Evolutionary conservation across 805 yeast species (phyloP), one percentile per base, ranked within the genome.

Genomic region (Ogataea nakhonphanomensis): DNA sequence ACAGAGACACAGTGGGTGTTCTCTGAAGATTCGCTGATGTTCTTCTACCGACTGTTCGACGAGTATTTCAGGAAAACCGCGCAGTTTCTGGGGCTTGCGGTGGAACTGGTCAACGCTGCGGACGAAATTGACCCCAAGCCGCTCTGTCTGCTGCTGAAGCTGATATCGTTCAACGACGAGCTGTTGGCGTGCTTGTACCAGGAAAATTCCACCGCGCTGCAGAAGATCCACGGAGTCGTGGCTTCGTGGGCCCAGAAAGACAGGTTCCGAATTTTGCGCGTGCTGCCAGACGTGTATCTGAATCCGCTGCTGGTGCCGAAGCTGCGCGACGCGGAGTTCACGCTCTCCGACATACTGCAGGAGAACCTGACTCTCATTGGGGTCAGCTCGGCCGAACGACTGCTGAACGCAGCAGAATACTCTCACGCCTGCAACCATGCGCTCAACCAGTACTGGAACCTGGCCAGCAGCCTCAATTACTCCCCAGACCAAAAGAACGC

Each of bases 321-420:
- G 4, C 25, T 31, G 13, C 20, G 14, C 8, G 30, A 29, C 4
- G 33, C 22, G 11, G 34, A 29, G 25, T 26, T 20, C 12, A 20
- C 20, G 23, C 30, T 21, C 8, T 41, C 38, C 13, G 35, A 44
- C 21, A n/a, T 39, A 2, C 35, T 35, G 7, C 10, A 33, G 3
- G 52, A 55, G 6, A 54, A 53, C 7, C 41, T 62, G 11, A 29
- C 35, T 24, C 43, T 39, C 22, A 25, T 61, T 2, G 65, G 64
- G 5, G 40, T 61, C 7, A 37, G 48, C 5, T 57, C 63, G 2
- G 42, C 48, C 23, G 66, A 61, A 20, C 44, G 62, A 25, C 39
- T 62, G 24, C 20, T 49, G n/a, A 59, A 57, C 30, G 54, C 53
- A n/a, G 62, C 62, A n/a, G 65, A 60, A 33, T 61, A 47, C 39